Evolutionary conservation across 208 protist species (phyloP).

Genomic region (Herpetomonas tarakana): DNA sequence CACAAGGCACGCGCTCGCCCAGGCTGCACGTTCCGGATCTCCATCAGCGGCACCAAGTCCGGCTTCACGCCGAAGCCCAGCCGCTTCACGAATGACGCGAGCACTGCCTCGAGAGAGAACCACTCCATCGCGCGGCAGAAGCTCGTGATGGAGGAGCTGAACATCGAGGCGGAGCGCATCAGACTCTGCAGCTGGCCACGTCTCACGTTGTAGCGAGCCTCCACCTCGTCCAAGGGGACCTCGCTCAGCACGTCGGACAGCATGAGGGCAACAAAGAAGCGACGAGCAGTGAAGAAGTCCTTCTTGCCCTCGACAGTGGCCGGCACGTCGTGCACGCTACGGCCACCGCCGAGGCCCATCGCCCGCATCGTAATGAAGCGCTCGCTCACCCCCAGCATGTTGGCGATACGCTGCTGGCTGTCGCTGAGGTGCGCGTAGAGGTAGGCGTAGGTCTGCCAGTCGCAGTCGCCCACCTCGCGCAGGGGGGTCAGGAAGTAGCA

Average conservation of each 20-base stretch:
- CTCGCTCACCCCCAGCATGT: conserved; percentile 67
- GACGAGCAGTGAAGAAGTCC: conserved; percentile 65
- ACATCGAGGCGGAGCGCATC: conserved; percentile 81
- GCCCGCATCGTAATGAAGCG: conserved; percentile 70
- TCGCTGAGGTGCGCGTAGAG: conserved; percentile 65
- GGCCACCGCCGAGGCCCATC: conserved; percentile 41
- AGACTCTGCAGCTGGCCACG: conserved; percentile 82
- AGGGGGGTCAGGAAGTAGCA: conserved; percentile 89
- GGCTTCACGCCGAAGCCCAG: conserved; percentile 87
- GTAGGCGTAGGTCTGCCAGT: conserved; percentile 70
- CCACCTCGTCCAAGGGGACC: conserved; percentile 63
- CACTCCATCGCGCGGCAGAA: conserved; percentile 91
- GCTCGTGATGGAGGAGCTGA: conserved; percentile 82
- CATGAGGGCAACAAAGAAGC: conserved; percentile 90
- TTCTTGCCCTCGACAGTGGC: conserved; percentile 27
- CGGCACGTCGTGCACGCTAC: neutral
- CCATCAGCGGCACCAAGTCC: conserved; percentile 90
- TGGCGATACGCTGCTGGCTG: conserved; percentile 74
- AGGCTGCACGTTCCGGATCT: conserved; percentile 76
- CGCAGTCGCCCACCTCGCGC: conserved; percentile 62
- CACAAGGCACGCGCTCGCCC: conserved; percentile 78
- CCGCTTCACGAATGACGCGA: conserved; percentile 81
- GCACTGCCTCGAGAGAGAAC: conserved; percentile 85
- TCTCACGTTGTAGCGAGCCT: conserved; percentile 69
- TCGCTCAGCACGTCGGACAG: conserved; percentile 83